Evolutionary conservation across 306 rosid genomes (phyloP).

Genomic region (Prunus fruticosa): DNA sequence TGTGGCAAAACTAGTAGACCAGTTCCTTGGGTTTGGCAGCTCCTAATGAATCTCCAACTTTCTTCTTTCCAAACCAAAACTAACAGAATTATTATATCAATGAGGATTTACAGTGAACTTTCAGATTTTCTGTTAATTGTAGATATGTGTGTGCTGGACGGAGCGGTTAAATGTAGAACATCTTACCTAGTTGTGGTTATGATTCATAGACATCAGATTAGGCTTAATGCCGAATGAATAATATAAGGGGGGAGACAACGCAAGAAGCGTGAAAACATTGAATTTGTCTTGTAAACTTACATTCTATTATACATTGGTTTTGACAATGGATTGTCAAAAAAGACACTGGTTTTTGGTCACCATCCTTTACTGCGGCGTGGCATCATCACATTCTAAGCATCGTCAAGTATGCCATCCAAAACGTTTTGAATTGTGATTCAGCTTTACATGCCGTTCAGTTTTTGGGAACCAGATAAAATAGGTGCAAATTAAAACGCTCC

Average conservation of each 20-base stretch:
- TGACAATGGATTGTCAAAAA: no score
- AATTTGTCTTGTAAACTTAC: neutral
- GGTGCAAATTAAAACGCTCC: no score
- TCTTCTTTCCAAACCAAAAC: neutral
- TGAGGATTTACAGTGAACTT: neutral
- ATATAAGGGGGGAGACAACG: neutral
- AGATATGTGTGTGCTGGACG: neutral
- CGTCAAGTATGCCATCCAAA: no score
- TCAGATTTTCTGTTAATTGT: neutral
- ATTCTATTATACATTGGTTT: neutral
- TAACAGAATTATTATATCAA: neutral
- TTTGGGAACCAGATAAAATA: no score
- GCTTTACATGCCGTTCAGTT: no score
- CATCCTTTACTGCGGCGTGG: no score
- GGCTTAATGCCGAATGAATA: neutral
- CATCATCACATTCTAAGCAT: no score
- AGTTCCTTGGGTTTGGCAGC: slow-evolving; percentile 49
- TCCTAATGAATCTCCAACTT: neutral
- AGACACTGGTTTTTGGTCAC: no score
- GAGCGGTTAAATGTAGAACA: neutral
- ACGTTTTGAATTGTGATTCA: no score
- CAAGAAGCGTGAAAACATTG: neutral
- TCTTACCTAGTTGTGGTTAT: neutral
- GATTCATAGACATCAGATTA: neutral
- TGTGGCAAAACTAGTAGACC: slow-evolving; percentile 63